phyloP scores from a whole-genome alignment of 1,139 yeast species.

The Kurtzmaniella quercitrusa region DNA sequence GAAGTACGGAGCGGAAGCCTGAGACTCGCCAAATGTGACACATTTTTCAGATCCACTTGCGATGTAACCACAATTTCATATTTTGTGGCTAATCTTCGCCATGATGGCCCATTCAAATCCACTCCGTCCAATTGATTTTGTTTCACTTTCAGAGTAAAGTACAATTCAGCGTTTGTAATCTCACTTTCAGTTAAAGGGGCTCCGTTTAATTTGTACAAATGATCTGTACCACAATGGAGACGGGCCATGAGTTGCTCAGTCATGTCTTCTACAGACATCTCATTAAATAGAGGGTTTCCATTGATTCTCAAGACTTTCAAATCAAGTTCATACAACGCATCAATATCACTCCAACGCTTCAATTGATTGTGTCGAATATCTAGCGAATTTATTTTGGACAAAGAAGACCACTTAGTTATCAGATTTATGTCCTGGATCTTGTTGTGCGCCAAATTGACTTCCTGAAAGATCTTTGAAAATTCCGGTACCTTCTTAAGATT shows the following conservation, averaged over 20 bases:
- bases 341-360: slow-evolving; percentile 46
- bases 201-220: slow-evolving; percentile 52
- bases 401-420: neutral
- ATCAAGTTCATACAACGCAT: slow-evolving; percentile 20
- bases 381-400: slow-evolving; percentile 15
- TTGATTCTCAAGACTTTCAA: slow-evolving; percentile 45
- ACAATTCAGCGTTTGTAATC: slow-evolving; percentile 63
- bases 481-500: slow-evolving; percentile 30
- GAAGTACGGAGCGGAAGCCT: neutral
- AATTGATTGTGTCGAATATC: slow-evolving; percentile 50
- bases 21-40: slow-evolving; percentile 3
- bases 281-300: slow-evolving; percentile 47
- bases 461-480: slow-evolving; percentile 6
- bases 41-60: neutral
- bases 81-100: slow-evolving; percentile 24
- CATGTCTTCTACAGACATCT: slow-evolving; percentile 29
- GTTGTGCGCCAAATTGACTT: slow-evolving; percentile 26
- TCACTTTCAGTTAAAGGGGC: slow-evolving; percentile 42
- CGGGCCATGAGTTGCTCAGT: slow-evolving; percentile 49
- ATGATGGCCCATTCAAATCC: slow-evolving; percentile 18
- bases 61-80: slow-evolving; percentile 16
- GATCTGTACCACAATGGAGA: slow-evolving; percentile 22
- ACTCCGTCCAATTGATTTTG: slow-evolving; percentile 22
- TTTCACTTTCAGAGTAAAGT: slow-evolving; percentile 52
- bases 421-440: slow-evolving; percentile 10